Base-by-base conservation (phyloP, 148 eudicot species). In the Vaccinium vitisidaea region DNA sequence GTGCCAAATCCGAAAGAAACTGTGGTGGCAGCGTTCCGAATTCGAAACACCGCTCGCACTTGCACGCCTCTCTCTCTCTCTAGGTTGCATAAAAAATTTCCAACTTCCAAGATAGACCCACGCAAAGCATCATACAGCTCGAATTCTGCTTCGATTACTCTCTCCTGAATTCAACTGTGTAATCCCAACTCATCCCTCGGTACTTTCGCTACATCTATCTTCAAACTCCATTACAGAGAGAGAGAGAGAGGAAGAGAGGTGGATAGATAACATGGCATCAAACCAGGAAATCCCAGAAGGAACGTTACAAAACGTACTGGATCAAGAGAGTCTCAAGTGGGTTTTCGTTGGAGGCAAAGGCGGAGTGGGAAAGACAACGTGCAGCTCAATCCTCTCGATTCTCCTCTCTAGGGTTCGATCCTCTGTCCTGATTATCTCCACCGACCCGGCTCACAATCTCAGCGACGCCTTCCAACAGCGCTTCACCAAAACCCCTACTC, bases 291-390 rank as follows among this genome's bases (percentile, higher is more conserved):
- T 90, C 39, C 93, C 95, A 16, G 96, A 90, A 76, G 91, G 93
- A 14, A 88, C 98, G 79, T 46, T 95, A 69, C 87, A 91, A 90
- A 95, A 95, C 86, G 87, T 95, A 16, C 79, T 95, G 13, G 98
- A 95, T 49, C 98, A 95, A 81, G 91, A 92, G 0, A 85, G 87
- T 48, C 85, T 95, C 1, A 95, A 95, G 87, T 95, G 98, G 98
- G 98, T 95, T 2, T 95, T 95, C 88, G 98, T 95, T 5, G 98
- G 98, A 0, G 98, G 98, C 8, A 95, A 95, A 86, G 98, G 98
- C 25, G 98, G 98, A 3, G 98, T 95, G 13, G 98, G 98, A 0
- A 95, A 95, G 80, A 95, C 98, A 32, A 95, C 98, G 4, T 95
- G 98, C 82, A 95, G 98, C 86, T 95, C 98, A 1, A 94, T 94